Evolutionary conservation across 352 stramenopile genomes (phyloP).

Genomic region (Phytophthora litchii): DNA sequence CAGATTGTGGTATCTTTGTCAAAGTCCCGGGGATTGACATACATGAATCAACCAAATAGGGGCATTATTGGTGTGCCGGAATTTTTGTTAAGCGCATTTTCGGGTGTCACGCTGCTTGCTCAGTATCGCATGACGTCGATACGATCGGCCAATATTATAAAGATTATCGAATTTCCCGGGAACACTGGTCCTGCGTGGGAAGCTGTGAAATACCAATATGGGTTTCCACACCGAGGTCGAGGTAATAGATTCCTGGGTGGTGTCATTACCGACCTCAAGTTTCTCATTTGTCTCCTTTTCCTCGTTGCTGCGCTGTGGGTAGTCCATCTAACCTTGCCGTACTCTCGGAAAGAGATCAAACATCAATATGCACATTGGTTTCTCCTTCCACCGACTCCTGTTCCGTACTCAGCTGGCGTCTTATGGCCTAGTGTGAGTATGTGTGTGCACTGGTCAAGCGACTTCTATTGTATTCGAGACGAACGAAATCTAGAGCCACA

Average conservation of each 20-base stretch:
- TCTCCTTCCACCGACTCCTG: constrained; percentile 21
- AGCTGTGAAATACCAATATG: constrained; percentile 23
- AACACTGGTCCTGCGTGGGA: constrained; percentile 7
- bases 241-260: constrained; percentile 23
- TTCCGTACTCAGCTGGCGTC: constrained; percentile 30
- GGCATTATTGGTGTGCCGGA: constrained; percentile 40
- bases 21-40: not conserved
- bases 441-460: constrained; percentile 36
- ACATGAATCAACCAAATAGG: constrained; percentile 1
- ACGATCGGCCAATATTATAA: constrained; percentile 19
- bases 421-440: constrained; percentile 34
- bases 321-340: not conserved
- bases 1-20: constrained; percentile 13
- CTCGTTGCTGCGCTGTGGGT: not conserved
- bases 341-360: constrained; percentile 1
- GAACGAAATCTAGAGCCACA: not conserved
- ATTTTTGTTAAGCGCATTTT: constrained; percentile 41
- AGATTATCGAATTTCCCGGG: constrained; percentile 10
- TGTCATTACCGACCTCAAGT: constrained; percentile 37
- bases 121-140: constrained; percentile 37
- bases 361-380: constrained; percentile 3
- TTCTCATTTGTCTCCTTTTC: constrained; percentile 28
- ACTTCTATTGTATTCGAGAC: constrained; percentile 33
- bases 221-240: constrained; percentile 4
- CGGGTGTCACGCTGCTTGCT: constrained; percentile 31